A percentile compares a stretch with the other conserved stretches of the same genome.
Conservation (phyloP, 345 rosid species). For the Trapa incisa region DNA sequence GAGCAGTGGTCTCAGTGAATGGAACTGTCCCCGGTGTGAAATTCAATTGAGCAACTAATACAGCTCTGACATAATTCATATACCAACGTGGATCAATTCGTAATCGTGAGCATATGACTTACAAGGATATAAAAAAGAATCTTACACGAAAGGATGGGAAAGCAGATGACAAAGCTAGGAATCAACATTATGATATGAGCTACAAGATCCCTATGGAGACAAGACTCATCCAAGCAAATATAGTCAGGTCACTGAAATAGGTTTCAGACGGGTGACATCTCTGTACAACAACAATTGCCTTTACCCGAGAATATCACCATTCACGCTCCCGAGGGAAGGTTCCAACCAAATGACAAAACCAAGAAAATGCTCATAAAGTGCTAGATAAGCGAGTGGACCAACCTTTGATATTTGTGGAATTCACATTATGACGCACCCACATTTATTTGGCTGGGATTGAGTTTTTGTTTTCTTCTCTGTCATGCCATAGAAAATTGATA, state of each 20-base stretch:
- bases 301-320: neutral
- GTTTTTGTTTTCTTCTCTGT: constrained; percentile 55
- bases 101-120: too few relatives aligned
- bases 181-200: neutral
- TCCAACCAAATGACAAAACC: too few relatives aligned
- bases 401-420: constrained; percentile 3
- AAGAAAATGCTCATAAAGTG: neutral
- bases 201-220: neutral
- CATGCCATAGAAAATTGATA: neutral
- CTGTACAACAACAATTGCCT: neutral
- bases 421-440: constrained; percentile 77
- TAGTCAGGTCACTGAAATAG: neutral
- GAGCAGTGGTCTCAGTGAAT: neutral
- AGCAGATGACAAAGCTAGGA: too few relatives aligned
- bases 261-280: neutral
- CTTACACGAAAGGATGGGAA: too few relatives aligned
- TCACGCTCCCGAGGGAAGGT: neutral
- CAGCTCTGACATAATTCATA: neutral
- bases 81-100: too few relatives aligned
- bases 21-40: neutral
- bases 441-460: constrained; percentile 56
- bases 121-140: too few relatives aligned
- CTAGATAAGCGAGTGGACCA: neutral
- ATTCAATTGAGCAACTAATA: neutral
- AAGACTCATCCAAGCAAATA: neutral